Percentiles rank a stretch among this genome's conserved stretches.
These are phyloP conservation scores for Angophora floribunda DNA, from an alignment of 345 rosid species.

Conservation along the genomic window DNA sequence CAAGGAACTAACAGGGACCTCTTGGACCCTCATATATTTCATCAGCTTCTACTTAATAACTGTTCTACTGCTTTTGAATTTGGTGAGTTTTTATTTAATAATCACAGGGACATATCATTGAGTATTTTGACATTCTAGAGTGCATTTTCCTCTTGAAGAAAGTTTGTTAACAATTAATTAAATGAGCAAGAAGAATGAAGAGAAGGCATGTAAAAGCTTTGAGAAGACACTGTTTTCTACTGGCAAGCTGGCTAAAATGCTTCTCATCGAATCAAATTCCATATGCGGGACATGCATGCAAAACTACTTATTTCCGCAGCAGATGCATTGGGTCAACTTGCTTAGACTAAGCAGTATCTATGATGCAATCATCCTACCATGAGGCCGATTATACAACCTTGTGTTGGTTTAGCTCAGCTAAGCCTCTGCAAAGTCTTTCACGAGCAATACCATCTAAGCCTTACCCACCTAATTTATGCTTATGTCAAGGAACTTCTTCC, in stretches of 20 bases:
- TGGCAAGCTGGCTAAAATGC: background rate
- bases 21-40: constrained; percentile 77
- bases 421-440: background rate
- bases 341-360: background rate
- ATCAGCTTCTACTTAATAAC: constrained; percentile 89
- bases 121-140: background rate
- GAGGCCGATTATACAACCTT: background rate
- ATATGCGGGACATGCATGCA: background rate
- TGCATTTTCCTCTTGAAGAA: background rate
- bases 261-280: background rate
- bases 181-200: background rate
- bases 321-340: background rate
- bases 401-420: background rate
- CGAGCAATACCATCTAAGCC: background rate
- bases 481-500: background rate
- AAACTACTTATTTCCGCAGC: background rate
- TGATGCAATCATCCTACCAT: background rate
- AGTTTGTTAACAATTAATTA: background rate
- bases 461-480: background rate
- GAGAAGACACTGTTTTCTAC: background rate
- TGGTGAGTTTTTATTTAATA: constrained; percentile 43
- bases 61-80: constrained; percentile 70
- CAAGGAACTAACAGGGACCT: constrained; percentile 65
- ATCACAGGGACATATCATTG: background rate
- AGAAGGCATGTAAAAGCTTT: background rate